phyloP scores from a whole-genome alignment of 192 early-diverging fungal species.

The Coemansia sp. region DNA sequence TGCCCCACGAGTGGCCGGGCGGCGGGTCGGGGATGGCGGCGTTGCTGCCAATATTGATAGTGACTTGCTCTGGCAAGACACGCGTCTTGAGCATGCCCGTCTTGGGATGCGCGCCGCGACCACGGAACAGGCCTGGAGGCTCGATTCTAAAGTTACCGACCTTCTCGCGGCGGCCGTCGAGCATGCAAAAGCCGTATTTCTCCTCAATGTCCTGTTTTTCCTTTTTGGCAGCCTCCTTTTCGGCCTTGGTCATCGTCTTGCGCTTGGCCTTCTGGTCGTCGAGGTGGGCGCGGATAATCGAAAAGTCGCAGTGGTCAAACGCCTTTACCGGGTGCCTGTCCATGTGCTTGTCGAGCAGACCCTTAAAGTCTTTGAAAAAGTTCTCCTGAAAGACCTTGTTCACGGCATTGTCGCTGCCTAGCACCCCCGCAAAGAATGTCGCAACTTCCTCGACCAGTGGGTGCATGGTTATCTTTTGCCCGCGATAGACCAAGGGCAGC shows the following conservation, averaged over 20 bases:
- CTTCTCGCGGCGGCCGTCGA: conserved; percentile 94
- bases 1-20: conserved; percentile 84
- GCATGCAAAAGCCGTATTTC: conserved; percentile 66
- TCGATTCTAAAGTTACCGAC: conserved; percentile 97
- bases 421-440: conserved; percentile 83
- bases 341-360: conserved; percentile 61
- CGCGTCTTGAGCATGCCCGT: conserved; percentile 86
- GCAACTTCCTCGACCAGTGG: conserved; percentile 93
- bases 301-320: conserved; percentile 87
- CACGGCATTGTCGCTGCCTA: conserved; percentile 79
- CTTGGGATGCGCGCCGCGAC: conserved; percentile 96
- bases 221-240: conserved; percentile 79
- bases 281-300: conserved; percentile 77
- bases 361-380: conserved; percentile 89
- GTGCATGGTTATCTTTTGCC: conserved; percentile 60
- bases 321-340: conserved; percentile 69
- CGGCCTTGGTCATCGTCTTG: conserved; percentile 84
- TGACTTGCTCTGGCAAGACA: conserved; percentile 91
- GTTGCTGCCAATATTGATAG: conserved; percentile 82
- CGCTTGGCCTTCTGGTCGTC: conserved; percentile 72
- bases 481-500: conserved; percentile 84
- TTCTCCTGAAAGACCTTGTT: conserved; percentile 86
- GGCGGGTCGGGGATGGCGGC: conserved; percentile 80
- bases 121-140: conserved; percentile 93
- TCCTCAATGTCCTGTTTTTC: conserved; percentile 71